Evolutionary conservation across 1,284 basidiomycete species (phyloP).

Genomic region (Ceratobasidium sp.): DNA sequence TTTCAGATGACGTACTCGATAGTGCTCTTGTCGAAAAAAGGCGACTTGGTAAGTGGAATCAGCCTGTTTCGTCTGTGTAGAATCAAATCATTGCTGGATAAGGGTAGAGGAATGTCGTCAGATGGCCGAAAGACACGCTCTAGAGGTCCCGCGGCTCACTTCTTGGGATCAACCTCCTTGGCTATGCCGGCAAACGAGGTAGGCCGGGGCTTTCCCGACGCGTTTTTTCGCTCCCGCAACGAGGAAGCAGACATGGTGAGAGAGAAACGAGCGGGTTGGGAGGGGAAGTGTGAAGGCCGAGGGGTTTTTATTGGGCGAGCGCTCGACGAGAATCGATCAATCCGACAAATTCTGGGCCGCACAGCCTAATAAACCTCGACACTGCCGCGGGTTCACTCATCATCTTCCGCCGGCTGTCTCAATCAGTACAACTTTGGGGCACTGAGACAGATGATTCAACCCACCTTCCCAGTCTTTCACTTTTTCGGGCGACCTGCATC

Average conservation of each 20-base stretch:
- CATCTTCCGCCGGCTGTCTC: background rate
- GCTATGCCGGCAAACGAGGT: conserved; percentile 19
- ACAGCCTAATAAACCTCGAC: background rate
- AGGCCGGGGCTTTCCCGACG: background rate
- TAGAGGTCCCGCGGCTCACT: background rate
- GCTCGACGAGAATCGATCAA: conserved; percentile 15
- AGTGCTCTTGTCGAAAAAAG: conserved; percentile 22
- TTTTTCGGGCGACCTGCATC: background rate
- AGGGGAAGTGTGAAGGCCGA: background rate
- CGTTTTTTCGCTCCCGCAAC: conserved; percentile 16
- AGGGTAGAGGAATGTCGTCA: background rate
- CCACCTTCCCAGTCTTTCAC: background rate
- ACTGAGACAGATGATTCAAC: background rate
- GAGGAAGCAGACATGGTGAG: conserved; percentile 19
- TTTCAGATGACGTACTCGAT: background rate
- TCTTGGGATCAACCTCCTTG: conserved; percentile 22
- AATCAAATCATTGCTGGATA: conserved; percentile 32
- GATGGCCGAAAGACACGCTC: background rate
- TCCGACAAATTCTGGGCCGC: conserved; percentile 2
- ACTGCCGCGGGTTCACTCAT: background rate
- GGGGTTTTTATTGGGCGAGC: background rate
- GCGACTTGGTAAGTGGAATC: conserved; percentile 28
- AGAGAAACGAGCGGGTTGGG: background rate
- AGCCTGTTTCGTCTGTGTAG: conserved; percentile 25
- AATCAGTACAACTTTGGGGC: background rate